Evolutionary conservation across 495 filamentous ascomycete species (phyloP), one percentile per base, ranked within the genome.

Genomic region (Aspergillus bridgeri): DNA sequence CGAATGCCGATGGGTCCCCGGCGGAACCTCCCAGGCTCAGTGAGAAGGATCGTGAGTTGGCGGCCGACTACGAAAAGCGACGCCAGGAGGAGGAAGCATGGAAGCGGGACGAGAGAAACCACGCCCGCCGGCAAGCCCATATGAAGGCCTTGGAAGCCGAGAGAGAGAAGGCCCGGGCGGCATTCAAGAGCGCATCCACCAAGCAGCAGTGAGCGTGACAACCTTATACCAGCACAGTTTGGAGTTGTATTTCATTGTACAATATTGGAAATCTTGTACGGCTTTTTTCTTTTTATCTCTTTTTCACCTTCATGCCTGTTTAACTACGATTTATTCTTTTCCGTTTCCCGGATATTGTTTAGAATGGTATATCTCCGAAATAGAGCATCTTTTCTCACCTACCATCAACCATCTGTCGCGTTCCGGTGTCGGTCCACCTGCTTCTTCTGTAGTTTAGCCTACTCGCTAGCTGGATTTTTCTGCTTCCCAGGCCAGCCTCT

Each of bases 51-150:
- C 61, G 58, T 50, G 62, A 66, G 52, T 29, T 61, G 58, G 67
- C 67, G 9, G 58, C 43, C 9, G 59, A 66, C 54, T 69, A 69
- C 27, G 67, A 69, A 54, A 59, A 54, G 48, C 56, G 64, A 29
- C 45, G 67, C 21, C 48, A 48, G 33, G 64, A 69, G 57, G 67
- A 69, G 51, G 67, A 69, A 51, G 58, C 61, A 3, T 69, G 60
- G 61, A 66, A 62, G 54, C 64, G 67, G 19, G 67, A 69, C 48
- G 67, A 66, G 59, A 43, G 62, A 18, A 69, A 69, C 51, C 64
- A 66, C 43, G 60, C 62, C 18, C 61, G 61, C 18, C 52, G 63
- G 42, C 44, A 60, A 48, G 67, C 64, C 13, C 58, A 66, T 48
- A n/a, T 62, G 53, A 48, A 27, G 58, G 29, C 59, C 2, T 23